Evolutionary conservation across 148 eudicot species (phyloP).

Genomic region (Rhododendron molle): DNA sequence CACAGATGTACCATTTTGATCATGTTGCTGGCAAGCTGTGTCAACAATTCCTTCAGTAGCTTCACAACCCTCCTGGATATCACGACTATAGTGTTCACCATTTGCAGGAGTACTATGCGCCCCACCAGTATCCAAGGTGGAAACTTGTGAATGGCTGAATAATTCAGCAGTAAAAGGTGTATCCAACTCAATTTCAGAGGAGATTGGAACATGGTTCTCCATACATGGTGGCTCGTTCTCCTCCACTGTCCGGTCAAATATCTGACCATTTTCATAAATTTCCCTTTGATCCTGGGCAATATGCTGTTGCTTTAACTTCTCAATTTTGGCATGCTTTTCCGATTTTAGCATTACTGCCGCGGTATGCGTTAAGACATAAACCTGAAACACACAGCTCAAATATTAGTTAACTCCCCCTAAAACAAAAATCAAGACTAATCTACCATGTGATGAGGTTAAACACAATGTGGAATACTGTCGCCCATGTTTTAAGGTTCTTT

Average conservation of each 20-base stretch:
- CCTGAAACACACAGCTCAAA: constrained; percentile 23
- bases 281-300: constrained; percentile 53
- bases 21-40: not conserved
- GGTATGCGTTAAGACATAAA: constrained; percentile 64
- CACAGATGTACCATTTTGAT: constrained; percentile 1
- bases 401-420: not conserved
- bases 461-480: not conserved
- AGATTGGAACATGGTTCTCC: not conserved
- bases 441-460: not conserved
- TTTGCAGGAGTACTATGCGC: too few species aligned
- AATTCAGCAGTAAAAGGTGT: not conserved
- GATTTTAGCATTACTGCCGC: constrained; percentile 22
- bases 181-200: not conserved
- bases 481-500: not conserved
- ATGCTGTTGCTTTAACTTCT: constrained; percentile 41
- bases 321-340: constrained; percentile 15
- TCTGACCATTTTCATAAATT: constrained; percentile 19
- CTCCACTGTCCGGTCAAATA: not conserved
- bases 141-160: too few species aligned
- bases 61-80: not conserved
- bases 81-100: too few species aligned
- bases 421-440: not conserved
- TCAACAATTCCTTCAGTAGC: not conserved
- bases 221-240: not conserved
- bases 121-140: too few species aligned